A percentile compares a stretch with the other conserved stretches of the same genome.
phyloP scores from a whole-genome alignment of 2,329 filamentous ascomycete genomes.

The Byssoonygena ceratinophila region DNA sequence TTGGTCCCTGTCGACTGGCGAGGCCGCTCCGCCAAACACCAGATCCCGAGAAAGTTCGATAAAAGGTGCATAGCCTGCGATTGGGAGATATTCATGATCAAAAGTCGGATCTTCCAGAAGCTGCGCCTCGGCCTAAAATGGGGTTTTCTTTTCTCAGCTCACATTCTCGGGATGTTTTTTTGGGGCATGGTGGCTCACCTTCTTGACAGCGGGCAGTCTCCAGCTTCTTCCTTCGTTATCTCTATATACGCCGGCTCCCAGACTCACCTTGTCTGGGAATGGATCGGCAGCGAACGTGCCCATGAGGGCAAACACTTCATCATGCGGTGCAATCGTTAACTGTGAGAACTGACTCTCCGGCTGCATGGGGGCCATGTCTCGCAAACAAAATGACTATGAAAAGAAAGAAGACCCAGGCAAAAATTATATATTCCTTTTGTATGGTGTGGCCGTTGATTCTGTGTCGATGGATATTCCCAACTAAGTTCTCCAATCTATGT shows the following conservation, averaged over 20 bases:
- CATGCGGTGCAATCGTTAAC: constrained; percentile 14
- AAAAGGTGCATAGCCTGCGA: constrained; percentile 74
- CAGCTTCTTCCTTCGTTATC: constrained; percentile 31
- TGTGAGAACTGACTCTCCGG: constrained; percentile 17
- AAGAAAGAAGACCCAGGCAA: not conserved
- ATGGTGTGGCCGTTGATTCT: not conserved
- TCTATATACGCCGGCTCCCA: constrained; percentile 35
- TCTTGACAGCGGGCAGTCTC: constrained; percentile 29
- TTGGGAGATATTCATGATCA: constrained; percentile 96
- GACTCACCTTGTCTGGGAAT: constrained; percentile 29
- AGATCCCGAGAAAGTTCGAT: constrained; percentile 79
- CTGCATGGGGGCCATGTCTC: constrained; percentile 16
- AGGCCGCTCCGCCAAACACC: constrained; percentile 58
- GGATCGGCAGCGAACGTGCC: constrained; percentile 20
- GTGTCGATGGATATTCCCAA: not conserved
- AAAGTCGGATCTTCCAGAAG: constrained; percentile 73
- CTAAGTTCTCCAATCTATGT: not conserved
- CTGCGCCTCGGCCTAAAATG: constrained; percentile 65
- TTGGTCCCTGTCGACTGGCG: constrained; percentile 22
- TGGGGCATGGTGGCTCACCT: constrained; percentile 18
- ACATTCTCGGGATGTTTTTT: not conserved
- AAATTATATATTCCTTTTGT: not conserved
- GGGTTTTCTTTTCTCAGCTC: constrained; percentile 4
- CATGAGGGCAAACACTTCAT: constrained; percentile 22
- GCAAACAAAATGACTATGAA: not conserved